These are phyloP conservation scores for Tolypocladium endophyticum DNA, from an alignment of 2,329 filamentous ascomycete species.

Conservation along the genomic window DNA sequence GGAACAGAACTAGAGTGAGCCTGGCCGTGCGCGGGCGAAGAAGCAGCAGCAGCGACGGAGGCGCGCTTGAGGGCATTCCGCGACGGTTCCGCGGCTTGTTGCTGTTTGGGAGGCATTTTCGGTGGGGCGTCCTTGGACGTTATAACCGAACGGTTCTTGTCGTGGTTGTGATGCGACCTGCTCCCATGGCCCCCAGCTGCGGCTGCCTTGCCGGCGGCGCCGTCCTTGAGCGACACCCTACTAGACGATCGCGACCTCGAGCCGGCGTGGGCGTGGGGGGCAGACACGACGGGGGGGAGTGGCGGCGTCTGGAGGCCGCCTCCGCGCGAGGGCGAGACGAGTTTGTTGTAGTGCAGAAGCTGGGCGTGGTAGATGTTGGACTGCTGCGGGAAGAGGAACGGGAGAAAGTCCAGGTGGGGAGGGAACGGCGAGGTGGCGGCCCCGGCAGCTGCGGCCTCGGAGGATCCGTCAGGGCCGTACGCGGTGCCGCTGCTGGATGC, in stretches of 20 bases:
- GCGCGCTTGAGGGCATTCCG: conserved; percentile 19
- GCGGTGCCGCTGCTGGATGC: conserved; percentile 14
- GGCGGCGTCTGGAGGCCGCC: conserved; percentile 46
- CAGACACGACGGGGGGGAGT: conserved; percentile 43
- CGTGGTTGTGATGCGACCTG: conserved; percentile 44
- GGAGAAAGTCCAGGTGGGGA: conserved; percentile 41
- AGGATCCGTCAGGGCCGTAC: conserved; percentile 18
- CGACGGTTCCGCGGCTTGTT: conserved; percentile 20
- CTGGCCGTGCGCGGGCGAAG: conserved; percentile 14
- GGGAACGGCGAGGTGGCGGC: conserved; percentile 20
- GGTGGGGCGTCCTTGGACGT: conserved; percentile 41
- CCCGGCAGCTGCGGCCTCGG: conserved; percentile 14
- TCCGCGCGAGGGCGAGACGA: conserved; percentile 46
- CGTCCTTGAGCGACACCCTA: conserved; percentile 48
- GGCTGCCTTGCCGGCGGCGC: conserved; percentile 32
- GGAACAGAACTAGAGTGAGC: conserved; percentile 78
- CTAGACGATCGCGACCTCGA: conserved; percentile 48
- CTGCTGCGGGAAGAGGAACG: conserved; percentile 49
- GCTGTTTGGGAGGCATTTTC: conserved; percentile 41
- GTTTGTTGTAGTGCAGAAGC: conserved; percentile 55
- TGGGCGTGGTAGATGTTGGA: conserved; percentile 49
- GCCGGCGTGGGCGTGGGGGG: conserved; percentile 45
- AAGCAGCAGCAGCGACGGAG: conserved; percentile 15
- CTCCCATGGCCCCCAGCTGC: conserved; percentile 54
- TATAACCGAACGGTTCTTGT: conserved; percentile 53